These are phyloP conservation scores for Astragalus glycyphyllos DNA, from an alignment of 306 rosid species.

Conservation along the genomic window DNA sequence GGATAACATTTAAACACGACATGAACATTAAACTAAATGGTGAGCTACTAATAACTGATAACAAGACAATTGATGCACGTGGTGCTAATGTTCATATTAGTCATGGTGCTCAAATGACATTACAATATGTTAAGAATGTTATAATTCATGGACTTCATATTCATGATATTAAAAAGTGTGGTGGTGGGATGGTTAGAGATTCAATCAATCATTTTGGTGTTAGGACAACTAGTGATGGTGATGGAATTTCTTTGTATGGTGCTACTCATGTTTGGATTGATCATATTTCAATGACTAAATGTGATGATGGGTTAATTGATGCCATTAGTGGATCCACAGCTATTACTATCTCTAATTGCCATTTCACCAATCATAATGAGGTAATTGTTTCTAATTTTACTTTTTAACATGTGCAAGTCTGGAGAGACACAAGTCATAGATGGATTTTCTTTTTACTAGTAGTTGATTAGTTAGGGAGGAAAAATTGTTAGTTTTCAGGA, in stretches of 20 bases:
- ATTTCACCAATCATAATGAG: slow-evolving; percentile 57
- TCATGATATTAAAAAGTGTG: slow-evolving; percentile 31
- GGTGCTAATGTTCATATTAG: slow-evolving; percentile 52
- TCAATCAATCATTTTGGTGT: slow-evolving; percentile 44
- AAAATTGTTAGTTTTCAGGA: too few relatives aligned
- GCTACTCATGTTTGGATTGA: slow-evolving; percentile 55
- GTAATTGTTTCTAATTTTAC: slow-evolving; percentile 8
- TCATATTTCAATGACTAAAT: slow-evolving; percentile 51
- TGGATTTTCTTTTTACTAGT: too few relatives aligned
- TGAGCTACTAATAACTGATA: neutral
- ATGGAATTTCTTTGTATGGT: slow-evolving; percentile 56
- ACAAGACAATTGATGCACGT: slow-evolving; percentile 59
- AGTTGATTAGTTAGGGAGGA: too few relatives aligned
- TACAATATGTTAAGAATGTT: slow-evolving; percentile 52
- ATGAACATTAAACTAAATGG: slow-evolving; percentile 44
- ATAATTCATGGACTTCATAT: slow-evolving; percentile 52
- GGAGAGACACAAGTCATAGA: too few relatives aligned
- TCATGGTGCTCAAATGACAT: slow-evolving; percentile 54
- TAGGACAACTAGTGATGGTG: slow-evolving; percentile 52
- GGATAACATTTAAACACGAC: slow-evolving; percentile 47
- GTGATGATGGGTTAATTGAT: slow-evolving; percentile 56
- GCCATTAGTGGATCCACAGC: slow-evolving; percentile 23
- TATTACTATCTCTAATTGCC: slow-evolving; percentile 60
- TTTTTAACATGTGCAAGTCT: neutral
- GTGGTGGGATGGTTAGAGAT: slow-evolving; percentile 57